These are phyloP conservation scores for Naganishia randhawae DNA, from an alignment of 768 basidiomycete genomes.

Conservation along the genomic window DNA sequence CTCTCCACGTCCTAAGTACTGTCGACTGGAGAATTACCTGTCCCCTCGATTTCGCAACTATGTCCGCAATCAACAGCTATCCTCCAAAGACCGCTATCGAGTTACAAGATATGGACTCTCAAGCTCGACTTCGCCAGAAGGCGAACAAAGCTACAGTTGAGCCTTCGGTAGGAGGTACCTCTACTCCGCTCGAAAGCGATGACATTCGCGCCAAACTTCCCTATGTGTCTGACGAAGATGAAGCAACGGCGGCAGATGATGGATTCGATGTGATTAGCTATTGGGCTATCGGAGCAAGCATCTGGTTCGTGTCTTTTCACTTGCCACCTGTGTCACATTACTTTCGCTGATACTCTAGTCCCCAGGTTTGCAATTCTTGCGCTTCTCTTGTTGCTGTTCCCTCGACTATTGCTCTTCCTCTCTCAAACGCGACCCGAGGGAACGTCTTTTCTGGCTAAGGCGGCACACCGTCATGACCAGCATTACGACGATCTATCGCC, in stretches of 20 bases:
- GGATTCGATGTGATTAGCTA: constrained; percentile 42
- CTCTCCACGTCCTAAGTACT: neutral
- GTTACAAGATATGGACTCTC: constrained; percentile 11
- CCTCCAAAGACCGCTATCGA: constrained; percentile 12
- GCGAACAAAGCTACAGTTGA: neutral
- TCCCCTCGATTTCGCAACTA: neutral
- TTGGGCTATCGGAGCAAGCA: constrained; percentile 42
- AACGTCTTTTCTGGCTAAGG: constrained; percentile 22
- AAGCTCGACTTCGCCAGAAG: constrained; percentile 14
- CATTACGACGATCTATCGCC: constrained; percentile 47
- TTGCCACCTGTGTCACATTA: too few relatives aligned
- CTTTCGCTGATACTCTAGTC: neutral
- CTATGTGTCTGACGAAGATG: neutral
- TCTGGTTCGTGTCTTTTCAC: constrained; percentile 39
- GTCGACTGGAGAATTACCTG: too few relatives aligned
- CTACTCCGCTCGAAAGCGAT: neutral
- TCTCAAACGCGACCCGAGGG: constrained; percentile 34
- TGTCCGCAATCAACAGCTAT: constrained; percentile 3
- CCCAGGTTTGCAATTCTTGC: constrained; percentile 44
- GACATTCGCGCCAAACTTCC: constrained; percentile 7
- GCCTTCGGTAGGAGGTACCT: neutral
- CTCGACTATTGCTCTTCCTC: constrained; percentile 49
- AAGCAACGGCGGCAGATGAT: constrained; percentile 36
- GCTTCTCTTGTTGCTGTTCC: constrained; percentile 46
- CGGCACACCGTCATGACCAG: constrained; percentile 26